Conservation (phyloP, 192 early-diverging fungal genomes). For the Lobosporangium transversale region DNA sequence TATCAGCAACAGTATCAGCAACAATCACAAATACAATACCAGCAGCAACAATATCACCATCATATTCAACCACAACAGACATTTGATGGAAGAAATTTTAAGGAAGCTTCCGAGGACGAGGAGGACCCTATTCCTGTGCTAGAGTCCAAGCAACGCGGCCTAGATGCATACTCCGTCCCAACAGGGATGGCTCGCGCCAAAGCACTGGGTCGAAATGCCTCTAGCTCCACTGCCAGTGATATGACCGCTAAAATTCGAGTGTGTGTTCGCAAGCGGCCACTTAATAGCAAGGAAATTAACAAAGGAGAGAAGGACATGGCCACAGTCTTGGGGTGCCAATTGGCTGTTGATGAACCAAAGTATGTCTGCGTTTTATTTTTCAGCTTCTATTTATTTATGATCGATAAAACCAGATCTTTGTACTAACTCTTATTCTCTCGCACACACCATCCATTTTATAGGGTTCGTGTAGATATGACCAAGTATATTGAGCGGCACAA, state of each 20-base stretch:
- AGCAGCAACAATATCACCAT: constrained; percentile 25
- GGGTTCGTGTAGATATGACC: constrained; percentile 94
- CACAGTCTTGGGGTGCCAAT: constrained; percentile 65
- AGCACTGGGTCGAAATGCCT: constrained; percentile 35
- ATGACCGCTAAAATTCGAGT: constrained; percentile 92
- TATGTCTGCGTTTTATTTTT: too few relatives aligned
- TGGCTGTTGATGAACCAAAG: constrained; percentile 96
- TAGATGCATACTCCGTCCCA: constrained; percentile 86
- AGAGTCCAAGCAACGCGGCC: constrained; percentile 34
- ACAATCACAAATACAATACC: constrained; percentile 16
- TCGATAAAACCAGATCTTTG: not conserved
- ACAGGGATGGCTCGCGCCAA: constrained; percentile 35
- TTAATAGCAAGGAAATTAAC: constrained; percentile 88
- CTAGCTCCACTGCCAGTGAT: constrained; percentile 48
- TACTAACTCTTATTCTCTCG: not conserved
- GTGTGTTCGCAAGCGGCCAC: constrained; percentile 95
- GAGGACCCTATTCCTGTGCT: constrained; percentile 42
- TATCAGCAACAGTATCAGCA: constrained; percentile 36
- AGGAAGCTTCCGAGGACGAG: constrained; percentile 57
- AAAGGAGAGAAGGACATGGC: constrained; percentile 89
- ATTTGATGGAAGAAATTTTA: constrained; percentile 38
- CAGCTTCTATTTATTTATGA: not conserved
- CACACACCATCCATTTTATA: constrained; percentile 15
- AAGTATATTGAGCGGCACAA: constrained; percentile 94
- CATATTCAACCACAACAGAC: constrained; percentile 24